Evolutionary conservation across 1,284 basidiomycete species (phyloP).

Genomic region (Heterobasidion occidentale): DNA sequence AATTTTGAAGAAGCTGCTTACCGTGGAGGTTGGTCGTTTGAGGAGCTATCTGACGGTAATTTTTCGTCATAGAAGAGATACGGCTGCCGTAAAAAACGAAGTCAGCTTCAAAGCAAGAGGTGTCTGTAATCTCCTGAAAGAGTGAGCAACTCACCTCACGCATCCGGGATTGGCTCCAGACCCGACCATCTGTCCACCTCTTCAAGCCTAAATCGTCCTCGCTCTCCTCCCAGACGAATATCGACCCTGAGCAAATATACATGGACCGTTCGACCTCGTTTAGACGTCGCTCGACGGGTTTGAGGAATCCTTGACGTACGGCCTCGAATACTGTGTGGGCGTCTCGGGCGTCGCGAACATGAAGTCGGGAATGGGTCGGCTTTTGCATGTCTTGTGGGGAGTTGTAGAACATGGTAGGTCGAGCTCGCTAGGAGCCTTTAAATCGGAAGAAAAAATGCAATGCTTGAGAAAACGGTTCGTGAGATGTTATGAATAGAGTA

Average conservation of each 20-base stretch:
- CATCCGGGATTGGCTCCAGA: slow-evolving; percentile 62
- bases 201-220: slow-evolving; percentile 55
- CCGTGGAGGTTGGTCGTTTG: slow-evolving; percentile 28
- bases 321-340: slow-evolving; percentile 55
- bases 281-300: slow-evolving; percentile 41
- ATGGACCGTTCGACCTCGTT: slow-evolving; percentile 50
- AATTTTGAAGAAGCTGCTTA: slow-evolving; percentile 17
- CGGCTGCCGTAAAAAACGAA: slow-evolving; percentile 28
- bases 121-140: not conserved
- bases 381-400: slow-evolving; percentile 40
- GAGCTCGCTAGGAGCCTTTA: slow-evolving; percentile 7
- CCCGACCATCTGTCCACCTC: slow-evolving; percentile 57
- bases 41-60: slow-evolving; percentile 34
- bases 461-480: slow-evolving; percentile 12
- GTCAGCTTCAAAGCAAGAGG: slow-evolving; percentile 4
- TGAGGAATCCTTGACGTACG: slow-evolving; percentile 44
- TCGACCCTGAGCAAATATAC: slow-evolving; percentile 49
- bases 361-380: slow-evolving; percentile 52
- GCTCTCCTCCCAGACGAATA: slow-evolving; percentile 62
- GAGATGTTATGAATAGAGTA: slow-evolving; percentile 9
- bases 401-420: slow-evolving; percentile 28
- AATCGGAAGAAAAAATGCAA: slow-evolving; percentile 1
- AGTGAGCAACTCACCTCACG: slow-evolving; percentile 35
- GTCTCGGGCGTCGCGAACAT: slow-evolving; percentile 55
- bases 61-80: slow-evolving; percentile 65